These are phyloP conservation scores for Fulvia fulva DNA, from an alignment of 2,329 filamentous ascomycete genomes.

Conservation along the genomic window DNA sequence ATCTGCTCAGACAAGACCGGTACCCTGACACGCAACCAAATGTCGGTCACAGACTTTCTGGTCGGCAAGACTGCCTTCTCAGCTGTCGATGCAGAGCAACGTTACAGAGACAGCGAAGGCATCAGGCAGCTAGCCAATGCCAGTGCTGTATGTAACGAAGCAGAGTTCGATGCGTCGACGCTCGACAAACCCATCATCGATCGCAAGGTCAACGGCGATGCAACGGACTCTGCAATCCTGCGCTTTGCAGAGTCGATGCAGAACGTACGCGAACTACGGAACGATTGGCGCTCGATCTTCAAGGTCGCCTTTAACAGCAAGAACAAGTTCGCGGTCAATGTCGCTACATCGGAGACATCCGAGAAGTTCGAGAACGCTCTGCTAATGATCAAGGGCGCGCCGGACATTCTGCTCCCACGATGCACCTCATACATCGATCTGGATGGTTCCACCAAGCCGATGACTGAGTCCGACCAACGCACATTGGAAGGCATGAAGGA, in stretches of 20 bases:
- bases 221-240: slow-evolving; percentile 71
- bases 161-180: slow-evolving; percentile 67
- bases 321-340: slow-evolving; percentile 75
- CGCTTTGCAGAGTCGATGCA: slow-evolving; percentile 66
- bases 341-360: slow-evolving; percentile 45
- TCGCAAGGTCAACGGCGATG: slow-evolving; percentile 67
- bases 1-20: slow-evolving; percentile 77
- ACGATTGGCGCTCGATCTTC: slow-evolving; percentile 62
- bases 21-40: slow-evolving; percentile 52
- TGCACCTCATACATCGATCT: slow-evolving; percentile 56
- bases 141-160: slow-evolving; percentile 68
- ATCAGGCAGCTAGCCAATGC: slow-evolving; percentile 59
- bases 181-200: slow-evolving; percentile 55
- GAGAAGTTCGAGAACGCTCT: slow-evolving; percentile 35
- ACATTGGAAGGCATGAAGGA: slow-evolving; percentile 61
- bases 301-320: slow-evolving; percentile 72
- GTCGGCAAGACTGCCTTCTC: slow-evolving; percentile 52
- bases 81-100: slow-evolving; percentile 47
- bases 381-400: slow-evolving; percentile 74
- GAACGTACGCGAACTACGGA: slow-evolving; percentile 56
- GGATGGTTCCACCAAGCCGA: slow-evolving; percentile 50
- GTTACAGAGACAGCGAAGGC: slow-evolving; percentile 34
- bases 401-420: slow-evolving; percentile 65
- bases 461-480: slow-evolving; percentile 52
- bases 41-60: slow-evolving; percentile 60